Evolutionary conservation across 208 protist genomes (phyloP).

Genomic region (Balamuthia mandrillaris): DNA sequence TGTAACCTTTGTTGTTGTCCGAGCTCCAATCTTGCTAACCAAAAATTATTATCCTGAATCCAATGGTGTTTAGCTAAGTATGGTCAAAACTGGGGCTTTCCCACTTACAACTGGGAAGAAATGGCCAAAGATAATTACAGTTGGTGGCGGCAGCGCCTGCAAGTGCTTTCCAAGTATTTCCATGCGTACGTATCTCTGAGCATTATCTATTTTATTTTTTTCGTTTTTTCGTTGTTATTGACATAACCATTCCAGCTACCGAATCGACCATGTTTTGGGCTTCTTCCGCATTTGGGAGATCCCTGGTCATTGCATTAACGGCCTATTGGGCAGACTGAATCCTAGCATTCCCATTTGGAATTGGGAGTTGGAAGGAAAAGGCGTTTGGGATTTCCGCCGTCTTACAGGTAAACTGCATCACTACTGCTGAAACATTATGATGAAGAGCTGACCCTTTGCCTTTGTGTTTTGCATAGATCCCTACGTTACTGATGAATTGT

Average conservation of each 20-base stretch:
- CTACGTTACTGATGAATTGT: slow-evolving; percentile 56
- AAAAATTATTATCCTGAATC: background rate
- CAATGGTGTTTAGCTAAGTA: background rate
- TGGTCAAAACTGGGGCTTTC: slow-evolving; percentile 82
- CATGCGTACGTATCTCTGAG: background rate
- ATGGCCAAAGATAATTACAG: slow-evolving; percentile 71
- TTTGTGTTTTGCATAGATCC: too few relatives aligned
- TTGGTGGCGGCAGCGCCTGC: slow-evolving; percentile 64
- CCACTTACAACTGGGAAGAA: slow-evolving; percentile 78
- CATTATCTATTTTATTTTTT: background rate
- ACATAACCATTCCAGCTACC: slow-evolving; percentile 25
- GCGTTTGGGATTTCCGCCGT: slow-evolving; percentile 59
- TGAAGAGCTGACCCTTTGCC: too few relatives aligned
- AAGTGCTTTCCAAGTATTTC: slow-evolving; percentile 37
- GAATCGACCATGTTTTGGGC: slow-evolving; percentile 79
- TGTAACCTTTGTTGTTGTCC: background rate
- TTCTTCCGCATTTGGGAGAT: slow-evolving; percentile 84
- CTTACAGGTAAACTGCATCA: slow-evolving; percentile 51
- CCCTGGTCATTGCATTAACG: slow-evolving; percentile 43
- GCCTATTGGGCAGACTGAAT: slow-evolving; percentile 56
- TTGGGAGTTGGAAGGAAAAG: slow-evolving; percentile 48
- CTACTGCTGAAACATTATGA: too few relatives aligned
- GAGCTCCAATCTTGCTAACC: background rate
- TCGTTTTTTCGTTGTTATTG: background rate
- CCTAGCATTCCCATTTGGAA: slow-evolving; percentile 52